Base-by-base conservation (phyloP, 2,329 filamentous ascomycete species). In the Hypoxylon sp. region DNA sequence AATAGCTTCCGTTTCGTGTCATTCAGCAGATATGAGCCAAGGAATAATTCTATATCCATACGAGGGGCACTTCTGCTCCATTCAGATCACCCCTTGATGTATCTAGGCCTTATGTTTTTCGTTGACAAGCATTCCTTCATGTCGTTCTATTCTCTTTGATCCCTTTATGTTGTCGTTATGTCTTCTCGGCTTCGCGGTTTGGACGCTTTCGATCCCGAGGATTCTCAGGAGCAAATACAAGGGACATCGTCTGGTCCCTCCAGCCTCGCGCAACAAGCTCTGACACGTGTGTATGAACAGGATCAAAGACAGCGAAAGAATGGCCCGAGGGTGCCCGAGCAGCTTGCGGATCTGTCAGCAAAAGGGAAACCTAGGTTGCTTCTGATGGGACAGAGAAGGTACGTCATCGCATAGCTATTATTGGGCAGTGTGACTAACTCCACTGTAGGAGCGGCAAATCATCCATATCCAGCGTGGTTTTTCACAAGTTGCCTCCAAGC, bases 381-480 rank as follows among this genome's bases (percentile, higher is more conserved):
- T 63, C 84, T 99, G 72, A 98, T 99, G 96, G 96, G 96, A 3
- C 93, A 98, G 81, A 89, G 94, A 84, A 91, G 95, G 96, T 97
- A 84, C 74, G 84, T 78, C 54, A 4, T 31, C n/a, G 37, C 5
- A 11, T 50, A 24, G n/a, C 26, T 17, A 22, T 53, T 46, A 5
- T 42, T 60, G 8, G 39, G 24, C 50, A 58, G 63, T 31, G 22
- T 14, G 17, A 62, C 68, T 75, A 75, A 70, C 68, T 50, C 37
- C 29, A 33, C 50, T 44, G 22, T 73, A 99, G 96, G 83, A 98
- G 94, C 78, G 96, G 96, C 67, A 99, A 99, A 80, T 98, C 96
- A 0, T 99, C 96, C 5, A 98, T 99, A 78, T 96, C 94, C 26
- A 98, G 94, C 77, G 97, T 99, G 52, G 95, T 99, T n/a, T 98